Evolutionary conservation across 2,329 filamentous ascomycete genomes (phyloP).

Genomic region (Anthostomella pinea): DNA sequence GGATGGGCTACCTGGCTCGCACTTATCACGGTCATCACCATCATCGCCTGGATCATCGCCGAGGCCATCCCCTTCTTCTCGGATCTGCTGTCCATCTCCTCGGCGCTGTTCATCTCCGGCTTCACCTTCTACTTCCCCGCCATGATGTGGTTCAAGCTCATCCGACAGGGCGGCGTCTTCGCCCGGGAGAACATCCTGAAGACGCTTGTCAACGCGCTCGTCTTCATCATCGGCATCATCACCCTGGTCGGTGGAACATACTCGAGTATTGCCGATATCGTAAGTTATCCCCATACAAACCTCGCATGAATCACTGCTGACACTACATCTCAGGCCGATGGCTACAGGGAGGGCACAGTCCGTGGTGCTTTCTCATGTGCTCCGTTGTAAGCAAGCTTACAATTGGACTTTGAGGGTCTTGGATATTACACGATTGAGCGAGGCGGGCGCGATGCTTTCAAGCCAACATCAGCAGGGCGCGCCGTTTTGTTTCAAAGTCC

Average conservation of each 20-base stretch:
- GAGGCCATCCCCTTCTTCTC: constrained; percentile 72
- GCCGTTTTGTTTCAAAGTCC: not conserved
- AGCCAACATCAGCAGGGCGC: not conserved
- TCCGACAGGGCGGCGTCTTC: constrained; percentile 28
- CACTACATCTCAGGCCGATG: constrained; percentile 17
- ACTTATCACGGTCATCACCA: constrained; percentile 57
- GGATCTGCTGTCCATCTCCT: constrained; percentile 57
- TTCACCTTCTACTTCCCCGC: constrained; percentile 38
- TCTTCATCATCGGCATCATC: constrained; percentile 31
- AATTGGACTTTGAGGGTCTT: not conserved
- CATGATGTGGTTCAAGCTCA: constrained; percentile 34
- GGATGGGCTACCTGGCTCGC: constrained; percentile 50
- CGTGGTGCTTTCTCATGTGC: constrained; percentile 26
- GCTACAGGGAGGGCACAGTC: constrained; percentile 20
- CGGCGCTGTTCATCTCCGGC: constrained; percentile 50
- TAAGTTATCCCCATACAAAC: constrained; percentile 19
- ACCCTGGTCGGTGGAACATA: constrained; percentile 33
- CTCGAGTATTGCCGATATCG: constrained; percentile 32
- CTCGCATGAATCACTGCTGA: constrained; percentile 6
- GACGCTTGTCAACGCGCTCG: constrained; percentile 21
- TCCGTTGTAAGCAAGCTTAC: not conserved
- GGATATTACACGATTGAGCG: not conserved
- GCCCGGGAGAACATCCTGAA: constrained; percentile 26
- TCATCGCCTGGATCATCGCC: constrained; percentile 68
- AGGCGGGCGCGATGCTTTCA: not conserved